A percentile compares a stretch with the other conserved stretches of the same genome.
Evolutionary conservation across 2,329 filamentous ascomycete genomes (phyloP).

Genomic region (Phialophora verrucosa): DNA sequence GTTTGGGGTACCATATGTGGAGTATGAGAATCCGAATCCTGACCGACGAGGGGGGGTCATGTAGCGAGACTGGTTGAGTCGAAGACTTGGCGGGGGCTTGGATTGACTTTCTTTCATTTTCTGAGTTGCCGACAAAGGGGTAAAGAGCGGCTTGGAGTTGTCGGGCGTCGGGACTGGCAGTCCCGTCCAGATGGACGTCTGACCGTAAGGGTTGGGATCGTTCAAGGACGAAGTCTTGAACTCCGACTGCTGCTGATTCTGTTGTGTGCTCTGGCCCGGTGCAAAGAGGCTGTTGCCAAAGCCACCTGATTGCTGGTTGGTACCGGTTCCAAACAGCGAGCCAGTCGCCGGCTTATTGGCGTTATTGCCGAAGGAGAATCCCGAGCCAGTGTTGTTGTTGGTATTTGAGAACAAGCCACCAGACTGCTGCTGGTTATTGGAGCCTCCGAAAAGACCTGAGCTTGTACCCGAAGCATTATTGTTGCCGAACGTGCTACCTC

Average conservation of each 20-base stretch:
- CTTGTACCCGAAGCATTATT: constrained; percentile 38
- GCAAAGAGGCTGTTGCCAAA: constrained; percentile 62
- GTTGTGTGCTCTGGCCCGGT: constrained; percentile 58
- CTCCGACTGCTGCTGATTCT: constrained; percentile 59
- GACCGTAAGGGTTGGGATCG: constrained; percentile 88
- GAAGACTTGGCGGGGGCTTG: constrained; percentile 38
- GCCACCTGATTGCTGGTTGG: constrained; percentile 44
- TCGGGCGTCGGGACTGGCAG: constrained; percentile 67
- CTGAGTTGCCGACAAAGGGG: constrained; percentile 76
- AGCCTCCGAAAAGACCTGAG: constrained; percentile 50
- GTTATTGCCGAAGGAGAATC: constrained; percentile 57
- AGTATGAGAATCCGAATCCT: constrained; percentile 91
- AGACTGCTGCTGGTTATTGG: constrained; percentile 42
- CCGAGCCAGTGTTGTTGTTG: constrained; percentile 35
- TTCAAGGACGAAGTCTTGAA: constrained; percentile 77
- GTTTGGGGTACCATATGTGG: constrained; percentile 83
- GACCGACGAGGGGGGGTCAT: constrained; percentile 79
- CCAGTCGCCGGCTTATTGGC: constrained; percentile 55
- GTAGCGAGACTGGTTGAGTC: constrained; percentile 74
- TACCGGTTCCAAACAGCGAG: constrained; percentile 63
- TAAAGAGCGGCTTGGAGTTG: constrained; percentile 86
- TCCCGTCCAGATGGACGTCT: constrained; percentile 80
- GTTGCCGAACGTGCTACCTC: constrained; percentile 36
- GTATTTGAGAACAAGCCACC: constrained; percentile 39
- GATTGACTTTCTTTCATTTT: constrained; percentile 75